Conservation (phyloP, 2,329 filamentous ascomycete genomes). For the Sporothrix inflata region DNA sequence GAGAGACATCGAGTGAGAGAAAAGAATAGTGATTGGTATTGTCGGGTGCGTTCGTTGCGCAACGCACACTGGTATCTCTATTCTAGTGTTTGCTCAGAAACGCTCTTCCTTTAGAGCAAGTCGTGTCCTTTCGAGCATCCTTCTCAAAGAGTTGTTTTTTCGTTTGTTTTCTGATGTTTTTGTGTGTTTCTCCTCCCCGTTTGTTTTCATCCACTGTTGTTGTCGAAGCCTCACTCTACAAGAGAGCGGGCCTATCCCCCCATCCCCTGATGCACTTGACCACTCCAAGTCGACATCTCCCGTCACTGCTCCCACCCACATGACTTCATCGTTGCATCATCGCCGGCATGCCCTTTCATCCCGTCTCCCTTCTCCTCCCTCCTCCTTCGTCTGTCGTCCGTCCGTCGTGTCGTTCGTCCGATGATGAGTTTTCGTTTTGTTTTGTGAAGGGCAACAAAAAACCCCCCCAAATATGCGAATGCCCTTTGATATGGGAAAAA, state of each 20-base stretch:
- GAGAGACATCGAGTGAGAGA: too few species aligned
- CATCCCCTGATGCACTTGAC: not conserved
- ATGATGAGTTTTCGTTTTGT: not conserved
- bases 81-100: not conserved
- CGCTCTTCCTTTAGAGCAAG: not conserved
- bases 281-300: not conserved
- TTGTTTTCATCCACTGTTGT: not conserved
- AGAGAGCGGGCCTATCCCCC: not conserved
- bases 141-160: not conserved
- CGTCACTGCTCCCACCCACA: too few species aligned
- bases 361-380: not conserved
- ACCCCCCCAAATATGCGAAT: too few species aligned
- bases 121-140: too few species aligned
- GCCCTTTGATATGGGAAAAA: not conserved
- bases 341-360: not conserved
- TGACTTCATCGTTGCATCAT: not conserved
- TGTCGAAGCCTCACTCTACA: not conserved
- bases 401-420: not conserved
- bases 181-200: not conserved
- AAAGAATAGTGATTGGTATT: not conserved
- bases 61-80: not conserved
- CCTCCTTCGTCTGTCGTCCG: not conserved
- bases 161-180: conserved; percentile 2
- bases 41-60: not conserved
- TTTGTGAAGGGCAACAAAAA: not conserved